Evolutionary conservation across 805 yeast genomes (phyloP).

Genomic region (Schizosaccharomyces pombe): DNA sequence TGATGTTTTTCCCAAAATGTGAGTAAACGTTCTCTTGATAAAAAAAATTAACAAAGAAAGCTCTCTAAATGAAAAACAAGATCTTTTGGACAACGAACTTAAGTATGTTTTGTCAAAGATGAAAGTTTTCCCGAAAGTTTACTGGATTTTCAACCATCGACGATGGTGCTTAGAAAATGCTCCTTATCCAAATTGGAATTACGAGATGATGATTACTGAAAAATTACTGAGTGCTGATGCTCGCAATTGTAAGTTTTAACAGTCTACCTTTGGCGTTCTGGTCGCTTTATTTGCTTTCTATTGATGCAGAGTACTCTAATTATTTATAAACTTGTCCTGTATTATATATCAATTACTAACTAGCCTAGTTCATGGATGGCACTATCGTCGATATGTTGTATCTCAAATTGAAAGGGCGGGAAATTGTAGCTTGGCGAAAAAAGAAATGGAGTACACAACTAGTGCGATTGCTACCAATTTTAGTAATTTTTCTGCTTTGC

Average conservation of each 20-base stretch:
- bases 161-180: constrained; percentile 43
- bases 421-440: constrained; percentile 14
- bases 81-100: constrained; percentile 32
- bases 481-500: constrained; percentile 92
- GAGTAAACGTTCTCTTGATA: too few species aligned
- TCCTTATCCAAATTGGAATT: constrained; percentile 34
- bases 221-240: constrained; percentile 47
- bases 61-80: constrained; percentile 11
- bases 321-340: too few species aligned
- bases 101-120: constrained; percentile 34
- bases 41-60: too few species aligned
- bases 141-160: constrained; percentile 93
- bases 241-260: constrained; percentile 29
- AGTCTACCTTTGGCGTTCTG: too few species aligned
- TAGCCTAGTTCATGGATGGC: constrained; percentile 58
- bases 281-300: too few species aligned
- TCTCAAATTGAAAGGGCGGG: constrained; percentile 15
- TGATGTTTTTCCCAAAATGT: constrained; percentile 12
- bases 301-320: too few species aligned
- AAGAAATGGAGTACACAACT: constrained; percentile 60
- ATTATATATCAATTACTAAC: neutral
- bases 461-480: constrained; percentile 57
- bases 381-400: constrained; percentile 58
- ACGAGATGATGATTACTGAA: constrained; percentile 46
- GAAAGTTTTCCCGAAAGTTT: constrained; percentile 57